A percentile compares a stretch with the other conserved stretches of the same genome.
These are phyloP conservation scores for Logfia minima DNA, from an alignment of 129 eudicot species.

Conservation along the genomic window DNA sequence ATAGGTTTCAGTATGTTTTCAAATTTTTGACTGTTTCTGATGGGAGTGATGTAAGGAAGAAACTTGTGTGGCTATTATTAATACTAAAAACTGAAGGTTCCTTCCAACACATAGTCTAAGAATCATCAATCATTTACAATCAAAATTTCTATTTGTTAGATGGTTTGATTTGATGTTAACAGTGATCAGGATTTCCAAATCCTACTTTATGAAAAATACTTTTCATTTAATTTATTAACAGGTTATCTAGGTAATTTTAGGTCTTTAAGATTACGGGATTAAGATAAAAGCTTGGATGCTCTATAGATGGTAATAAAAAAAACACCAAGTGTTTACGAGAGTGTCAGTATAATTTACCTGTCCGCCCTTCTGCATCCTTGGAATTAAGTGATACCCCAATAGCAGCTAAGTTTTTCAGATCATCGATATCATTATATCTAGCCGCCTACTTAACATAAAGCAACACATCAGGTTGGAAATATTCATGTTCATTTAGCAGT, in stretches of 20 bases:
- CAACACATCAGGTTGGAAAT: constrained; percentile 4
- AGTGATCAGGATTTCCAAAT: too few species aligned
- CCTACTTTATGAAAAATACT: too few species aligned
- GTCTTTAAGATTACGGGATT: neutral
- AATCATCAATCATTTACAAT: too few species aligned
- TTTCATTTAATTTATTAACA: neutral
- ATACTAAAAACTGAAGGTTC: neutral
- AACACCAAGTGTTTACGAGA: constrained; percentile 6
- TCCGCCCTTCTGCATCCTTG: constrained; percentile 78
- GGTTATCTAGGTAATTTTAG: neutral
- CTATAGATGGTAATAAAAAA: neutral
- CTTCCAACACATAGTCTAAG: neutral
- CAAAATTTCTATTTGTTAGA: too few species aligned
- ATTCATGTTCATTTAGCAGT: neutral
- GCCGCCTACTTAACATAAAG: constrained; percentile 67
- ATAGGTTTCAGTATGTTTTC: neutral
- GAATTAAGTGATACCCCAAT: constrained; percentile 75
- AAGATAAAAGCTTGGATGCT: neutral
- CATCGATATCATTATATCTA: constrained; percentile 86
- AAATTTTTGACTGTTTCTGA: neutral
- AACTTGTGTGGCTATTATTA: too few species aligned
- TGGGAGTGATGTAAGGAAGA: neutral
- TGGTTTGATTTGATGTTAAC: too few species aligned
- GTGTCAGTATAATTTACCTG: constrained; percentile 46
- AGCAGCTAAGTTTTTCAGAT: constrained; percentile 58